Evolutionary conservation across 371 early-diverging fungal genomes (phyloP).

Genomic region (Cokeromyces recurvatus): DNA sequence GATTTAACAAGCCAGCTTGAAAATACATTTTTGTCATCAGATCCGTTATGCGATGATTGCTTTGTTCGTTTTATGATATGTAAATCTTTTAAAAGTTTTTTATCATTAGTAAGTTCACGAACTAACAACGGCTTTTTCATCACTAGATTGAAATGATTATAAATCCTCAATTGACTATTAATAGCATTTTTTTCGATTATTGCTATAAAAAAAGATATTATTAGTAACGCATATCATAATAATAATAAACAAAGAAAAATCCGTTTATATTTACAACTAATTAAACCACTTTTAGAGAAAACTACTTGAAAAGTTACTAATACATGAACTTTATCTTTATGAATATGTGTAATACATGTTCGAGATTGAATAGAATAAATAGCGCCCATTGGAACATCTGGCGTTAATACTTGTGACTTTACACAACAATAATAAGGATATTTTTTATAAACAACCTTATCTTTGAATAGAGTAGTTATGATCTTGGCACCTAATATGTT

Average conservation of each 20-base stretch:
- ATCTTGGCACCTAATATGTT: slow-evolving; percentile 63
- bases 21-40: not conserved
- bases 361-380: slow-evolving; percentile 67
- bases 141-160: slow-evolving; percentile 8
- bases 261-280: slow-evolving; percentile 45
- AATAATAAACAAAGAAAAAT: not conserved
- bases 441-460: slow-evolving; percentile 46
- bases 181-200: slow-evolving; percentile 26
- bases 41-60: not conserved
- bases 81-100: slow-evolving; percentile 5
- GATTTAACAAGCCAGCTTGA: no score
- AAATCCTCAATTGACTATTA: slow-evolving; percentile 15
- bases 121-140: slow-evolving; percentile 10
- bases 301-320: slow-evolving; percentile 58
- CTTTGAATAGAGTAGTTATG: slow-evolving; percentile 53
- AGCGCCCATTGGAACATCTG: slow-evolving; percentile 76
- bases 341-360: slow-evolving; percentile 75
- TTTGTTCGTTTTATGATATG: not conserved
- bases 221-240: not conserved
- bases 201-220: slow-evolving; percentile 5
- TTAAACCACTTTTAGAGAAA: slow-evolving; percentile 60
- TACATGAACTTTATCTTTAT: slow-evolving; percentile 46
- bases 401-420: slow-evolving; percentile 55
- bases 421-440: slow-evolving; percentile 53
- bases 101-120: slow-evolving; percentile 5